These are phyloP conservation scores for Sisymbrium altissimum DNA, from an alignment of 345 rosid species.

Conservation along the genomic window DNA sequence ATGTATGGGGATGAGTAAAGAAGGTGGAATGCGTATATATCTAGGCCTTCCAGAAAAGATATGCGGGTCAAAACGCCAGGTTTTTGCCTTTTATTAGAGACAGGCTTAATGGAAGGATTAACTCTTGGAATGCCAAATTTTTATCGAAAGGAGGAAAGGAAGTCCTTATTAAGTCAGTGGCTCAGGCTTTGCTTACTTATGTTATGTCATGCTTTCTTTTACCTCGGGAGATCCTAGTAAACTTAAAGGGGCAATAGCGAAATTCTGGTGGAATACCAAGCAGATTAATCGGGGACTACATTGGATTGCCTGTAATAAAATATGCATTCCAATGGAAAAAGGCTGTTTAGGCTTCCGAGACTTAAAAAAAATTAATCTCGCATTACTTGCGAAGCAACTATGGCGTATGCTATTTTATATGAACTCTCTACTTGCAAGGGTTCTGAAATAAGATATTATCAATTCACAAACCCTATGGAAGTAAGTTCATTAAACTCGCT, in stretches of 20 bases:
- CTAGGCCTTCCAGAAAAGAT: too few relatives aligned
- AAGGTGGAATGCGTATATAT: too few relatives aligned
- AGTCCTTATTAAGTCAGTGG: not conserved
- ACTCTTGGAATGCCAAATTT: not conserved
- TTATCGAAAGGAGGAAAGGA: not conserved
- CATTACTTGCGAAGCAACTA: not conserved
- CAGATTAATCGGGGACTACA: not conserved
- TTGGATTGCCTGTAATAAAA: not conserved
- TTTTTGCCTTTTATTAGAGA: not conserved
- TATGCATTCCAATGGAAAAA: not conserved
- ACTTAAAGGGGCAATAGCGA: not conserved
- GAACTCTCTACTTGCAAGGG: too few relatives aligned
- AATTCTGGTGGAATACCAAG: not conserved
- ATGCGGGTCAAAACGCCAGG: too few relatives aligned
- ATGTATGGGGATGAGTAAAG: too few relatives aligned
- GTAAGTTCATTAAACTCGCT: too few relatives aligned
- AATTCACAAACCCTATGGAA: too few relatives aligned
- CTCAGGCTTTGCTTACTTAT: not conserved
- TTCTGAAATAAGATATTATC: too few relatives aligned
- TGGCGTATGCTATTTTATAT: not conserved
- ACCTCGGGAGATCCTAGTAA: not conserved
- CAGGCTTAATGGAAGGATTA: not conserved
- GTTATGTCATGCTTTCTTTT: not conserved
- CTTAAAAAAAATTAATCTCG: not conserved
- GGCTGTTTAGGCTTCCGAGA: not conserved